Evolutionary conservation across 2,329 filamentous ascomycete genomes (phyloP).

Genomic region (Aspergillus uvarum): DNA sequence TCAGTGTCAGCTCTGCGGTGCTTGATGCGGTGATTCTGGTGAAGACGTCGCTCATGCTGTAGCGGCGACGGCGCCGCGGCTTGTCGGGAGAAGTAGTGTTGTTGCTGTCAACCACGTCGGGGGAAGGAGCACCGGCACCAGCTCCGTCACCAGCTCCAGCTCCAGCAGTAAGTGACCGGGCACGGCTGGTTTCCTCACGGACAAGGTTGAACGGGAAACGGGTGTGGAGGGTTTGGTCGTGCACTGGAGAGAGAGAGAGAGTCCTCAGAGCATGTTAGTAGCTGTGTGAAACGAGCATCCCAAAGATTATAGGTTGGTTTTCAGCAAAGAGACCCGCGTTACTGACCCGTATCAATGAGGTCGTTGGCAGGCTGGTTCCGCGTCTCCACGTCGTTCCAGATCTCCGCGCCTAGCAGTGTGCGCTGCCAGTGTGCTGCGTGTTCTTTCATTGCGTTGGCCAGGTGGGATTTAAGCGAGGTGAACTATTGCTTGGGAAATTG

Average conservation of each 20-base stretch:
- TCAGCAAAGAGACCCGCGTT: background rate
- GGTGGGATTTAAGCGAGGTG: no score
- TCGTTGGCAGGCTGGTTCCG: slow-evolving; percentile 19
- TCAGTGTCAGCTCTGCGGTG: background rate
- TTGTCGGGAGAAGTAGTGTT: background rate
- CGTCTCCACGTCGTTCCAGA: slow-evolving; percentile 30
- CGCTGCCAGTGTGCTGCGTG: slow-evolving; percentile 25
- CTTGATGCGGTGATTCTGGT: background rate
- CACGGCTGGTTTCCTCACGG: slow-evolving; percentile 9
- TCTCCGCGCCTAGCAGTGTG: slow-evolving; percentile 28
- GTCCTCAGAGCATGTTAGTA: no score
- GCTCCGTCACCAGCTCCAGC: no score
- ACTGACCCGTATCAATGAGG: slow-evolving; percentile 20
- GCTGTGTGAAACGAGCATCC: background rate
- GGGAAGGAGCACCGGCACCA: background rate
- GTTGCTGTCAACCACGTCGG: background rate
- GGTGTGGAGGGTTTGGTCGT: slow-evolving; percentile 20
- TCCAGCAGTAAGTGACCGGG: background rate
- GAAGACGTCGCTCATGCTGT: slow-evolving; percentile 29
- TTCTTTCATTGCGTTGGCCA: slow-evolving; percentile 18
- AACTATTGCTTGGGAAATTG: no score
- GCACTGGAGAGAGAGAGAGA: background rate
- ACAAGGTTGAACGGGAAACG: slow-evolving; percentile 28
- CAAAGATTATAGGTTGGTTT: no score
- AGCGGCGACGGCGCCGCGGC: slow-evolving; percentile 20